phyloP scores from a whole-genome alignment of 768 basidiomycete species.

The Mycena maculata region DNA sequence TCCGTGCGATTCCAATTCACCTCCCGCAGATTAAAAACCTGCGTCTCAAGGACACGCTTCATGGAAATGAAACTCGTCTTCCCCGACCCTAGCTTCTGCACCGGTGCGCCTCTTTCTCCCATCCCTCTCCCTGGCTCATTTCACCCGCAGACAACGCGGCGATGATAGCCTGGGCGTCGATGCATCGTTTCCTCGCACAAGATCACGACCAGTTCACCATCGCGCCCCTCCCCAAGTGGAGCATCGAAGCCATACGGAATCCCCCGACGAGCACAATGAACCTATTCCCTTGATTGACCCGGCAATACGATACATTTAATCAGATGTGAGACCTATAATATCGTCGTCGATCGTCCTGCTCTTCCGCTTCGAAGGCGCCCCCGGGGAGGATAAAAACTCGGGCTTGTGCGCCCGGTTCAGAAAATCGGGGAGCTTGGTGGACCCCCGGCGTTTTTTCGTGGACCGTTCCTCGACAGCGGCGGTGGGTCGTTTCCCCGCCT shows the following conservation, averaged over 20 bases:
- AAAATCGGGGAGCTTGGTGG: background rate
- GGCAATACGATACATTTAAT: background rate
- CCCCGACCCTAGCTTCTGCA: constrained; percentile 85
- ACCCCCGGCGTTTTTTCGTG: background rate
- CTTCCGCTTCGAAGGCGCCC: background rate
- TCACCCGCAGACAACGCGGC: constrained; percentile 84
- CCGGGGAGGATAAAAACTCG: too few relatives aligned
- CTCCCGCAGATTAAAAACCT: constrained; percentile 45
- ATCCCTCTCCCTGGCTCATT: background rate
- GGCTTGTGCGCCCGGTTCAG: too few relatives aligned
- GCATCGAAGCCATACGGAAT: constrained; percentile 65
- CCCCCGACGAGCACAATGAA: background rate
- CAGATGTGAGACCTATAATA: constrained; percentile 24
- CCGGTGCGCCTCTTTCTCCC: constrained; percentile 60
- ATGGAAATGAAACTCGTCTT: constrained; percentile 71
- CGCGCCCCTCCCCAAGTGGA: constrained; percentile 79
- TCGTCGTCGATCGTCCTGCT: constrained; percentile 40
- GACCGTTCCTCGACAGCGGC: background rate
- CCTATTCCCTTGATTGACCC: too few relatives aligned
- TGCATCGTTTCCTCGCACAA: constrained; percentile 76
- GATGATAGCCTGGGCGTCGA: constrained; percentile 95
- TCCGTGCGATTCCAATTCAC: background rate
- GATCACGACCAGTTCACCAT: constrained; percentile 74
- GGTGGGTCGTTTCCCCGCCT: background rate
- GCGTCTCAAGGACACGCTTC: constrained; percentile 38